A percentile compares a stretch with the other conserved stretches of the same genome.
Conservation (phyloP, 129 eudicot species). For the Chrysanthemum seticuspe region DNA sequence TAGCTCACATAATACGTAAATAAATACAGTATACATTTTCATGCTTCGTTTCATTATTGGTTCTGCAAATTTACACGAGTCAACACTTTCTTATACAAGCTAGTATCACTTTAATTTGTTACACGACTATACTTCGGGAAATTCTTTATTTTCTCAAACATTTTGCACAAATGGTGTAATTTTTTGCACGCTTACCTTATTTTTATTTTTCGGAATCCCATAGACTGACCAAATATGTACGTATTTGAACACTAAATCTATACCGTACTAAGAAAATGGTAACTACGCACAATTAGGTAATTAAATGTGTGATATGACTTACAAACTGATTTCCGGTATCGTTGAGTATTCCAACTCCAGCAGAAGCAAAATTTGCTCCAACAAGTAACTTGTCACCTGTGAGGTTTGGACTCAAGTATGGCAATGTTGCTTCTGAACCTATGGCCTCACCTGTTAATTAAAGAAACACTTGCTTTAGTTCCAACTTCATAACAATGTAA, state of each 20-base stretch:
- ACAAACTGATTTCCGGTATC: slow-evolving; percentile 58
- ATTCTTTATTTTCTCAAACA: too few relatives aligned
- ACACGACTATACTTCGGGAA: too few relatives aligned
- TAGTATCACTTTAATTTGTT: too few relatives aligned
- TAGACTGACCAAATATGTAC: not conserved
- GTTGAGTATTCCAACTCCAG: slow-evolving; percentile 44
- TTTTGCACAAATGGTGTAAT: not conserved
- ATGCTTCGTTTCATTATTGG: too few relatives aligned
- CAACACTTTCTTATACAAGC: too few relatives aligned
- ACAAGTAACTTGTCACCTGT: slow-evolving; percentile 39
- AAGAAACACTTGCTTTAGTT: not conserved
- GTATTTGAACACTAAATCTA: slow-evolving; percentile 4
- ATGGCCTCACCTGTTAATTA: slow-evolving; percentile 32
- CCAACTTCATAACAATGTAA: not conserved
- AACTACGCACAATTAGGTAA: not conserved
- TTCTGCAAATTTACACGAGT: too few relatives aligned
- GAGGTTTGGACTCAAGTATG: slow-evolving; percentile 46
- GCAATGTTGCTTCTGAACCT: slow-evolving; percentile 40
- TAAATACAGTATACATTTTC: too few relatives aligned
- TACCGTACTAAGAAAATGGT: not conserved
- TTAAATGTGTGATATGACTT: slow-evolving; percentile 20
- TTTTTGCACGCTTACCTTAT: not conserved
- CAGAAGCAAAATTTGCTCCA: slow-evolving; percentile 66
- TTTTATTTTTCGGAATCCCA: not conserved
- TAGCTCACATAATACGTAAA: too few relatives aligned